These are phyloP conservation scores for Candida sp. DNA, from an alignment of 1,139 yeast species.

Conservation along the genomic window DNA sequence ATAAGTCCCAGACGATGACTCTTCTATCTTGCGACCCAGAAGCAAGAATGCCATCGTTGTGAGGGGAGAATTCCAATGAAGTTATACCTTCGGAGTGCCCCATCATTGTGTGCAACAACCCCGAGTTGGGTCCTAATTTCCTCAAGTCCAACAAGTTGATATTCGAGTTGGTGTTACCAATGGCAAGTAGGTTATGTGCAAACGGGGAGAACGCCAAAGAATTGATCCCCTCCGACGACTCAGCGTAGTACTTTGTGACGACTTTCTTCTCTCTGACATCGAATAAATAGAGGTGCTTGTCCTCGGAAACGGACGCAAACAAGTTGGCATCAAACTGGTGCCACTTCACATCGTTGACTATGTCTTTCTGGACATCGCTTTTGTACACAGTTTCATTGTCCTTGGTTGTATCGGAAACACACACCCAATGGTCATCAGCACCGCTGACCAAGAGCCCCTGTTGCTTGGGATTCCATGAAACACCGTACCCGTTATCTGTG, in stretches of 20 bases:
- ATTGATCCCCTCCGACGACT: constrained; percentile 54
- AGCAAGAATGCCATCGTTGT: constrained; percentile 71
- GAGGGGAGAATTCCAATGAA: constrained; percentile 72
- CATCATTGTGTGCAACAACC: constrained; percentile 68
- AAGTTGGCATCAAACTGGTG: constrained; percentile 51
- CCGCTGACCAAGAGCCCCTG: constrained; percentile 59
- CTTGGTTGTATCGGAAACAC: constrained; percentile 27
- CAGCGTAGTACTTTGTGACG: constrained; percentile 31
- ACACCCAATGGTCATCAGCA: constrained; percentile 67
- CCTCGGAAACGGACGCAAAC: constrained; percentile 79
- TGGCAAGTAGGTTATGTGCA: constrained; percentile 60
- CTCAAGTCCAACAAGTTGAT: constrained; percentile 66
- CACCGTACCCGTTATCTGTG: constrained; percentile 71
- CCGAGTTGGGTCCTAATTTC: constrained; percentile 29
- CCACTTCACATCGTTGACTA: constrained; percentile 81
- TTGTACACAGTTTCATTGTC: constrained; percentile 12
- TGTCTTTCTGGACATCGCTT: constrained; percentile 45
- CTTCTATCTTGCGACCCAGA: constrained; percentile 77
- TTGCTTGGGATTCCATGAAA: constrained; percentile 60
- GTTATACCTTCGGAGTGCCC: constrained; percentile 79
- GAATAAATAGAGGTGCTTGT: constrained; percentile 46
- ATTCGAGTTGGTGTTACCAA: constrained; percentile 74
- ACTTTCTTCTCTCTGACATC: constrained; percentile 42
- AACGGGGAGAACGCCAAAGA: constrained; percentile 68
- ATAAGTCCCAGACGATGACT: constrained; percentile 74